Conservation (phyloP, 495 filamentous ascomycete genomes). For the Monascus purpureus region DNA sequence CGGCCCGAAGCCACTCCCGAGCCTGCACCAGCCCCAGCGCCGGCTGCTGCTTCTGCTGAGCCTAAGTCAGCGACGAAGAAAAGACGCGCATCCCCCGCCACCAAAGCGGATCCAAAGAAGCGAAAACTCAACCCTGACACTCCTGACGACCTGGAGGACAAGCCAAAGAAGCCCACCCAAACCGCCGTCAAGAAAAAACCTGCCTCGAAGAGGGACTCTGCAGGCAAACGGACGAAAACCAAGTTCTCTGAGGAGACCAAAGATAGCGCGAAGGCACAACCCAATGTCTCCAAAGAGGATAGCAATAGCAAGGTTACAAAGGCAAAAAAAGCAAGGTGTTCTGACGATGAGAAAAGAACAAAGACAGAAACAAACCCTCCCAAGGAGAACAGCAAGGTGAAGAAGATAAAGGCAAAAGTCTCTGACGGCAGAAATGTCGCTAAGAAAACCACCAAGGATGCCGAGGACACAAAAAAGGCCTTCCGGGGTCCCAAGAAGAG, state of each 20-base stretch:
- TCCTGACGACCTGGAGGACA: conserved; percentile 15
- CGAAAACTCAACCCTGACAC: conserved; percentile 32
- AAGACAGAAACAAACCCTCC: background rate
- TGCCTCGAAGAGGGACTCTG: too few relatives aligned
- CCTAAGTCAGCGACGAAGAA: conserved; percentile 14
- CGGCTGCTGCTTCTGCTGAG: conserved; percentile 22
- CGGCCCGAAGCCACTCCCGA: background rate
- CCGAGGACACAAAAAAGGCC: background rate
- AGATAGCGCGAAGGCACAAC: background rate
- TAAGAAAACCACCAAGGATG: too few relatives aligned
- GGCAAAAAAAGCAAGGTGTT: background rate
- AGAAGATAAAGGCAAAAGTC: background rate
- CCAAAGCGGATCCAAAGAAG: conserved; percentile 20
- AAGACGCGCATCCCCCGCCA: conserved; percentile 23
- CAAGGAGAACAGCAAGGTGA: conserved; percentile 1
- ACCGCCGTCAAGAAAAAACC: conserved; percentile 9
- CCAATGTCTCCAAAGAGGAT: background rate
- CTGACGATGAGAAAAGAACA: background rate
- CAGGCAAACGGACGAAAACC: too few relatives aligned
- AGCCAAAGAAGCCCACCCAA: conserved; percentile 3
- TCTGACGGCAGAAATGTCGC: conserved; percentile 14
- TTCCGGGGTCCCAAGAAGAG: background rate
- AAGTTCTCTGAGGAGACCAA: too few relatives aligned
- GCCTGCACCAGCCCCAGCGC: conserved; percentile 20
- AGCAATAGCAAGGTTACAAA: background rate